Base-by-base conservation (phyloP, 768 basidiomycete species). In the Megacollybia marginata region DNA sequence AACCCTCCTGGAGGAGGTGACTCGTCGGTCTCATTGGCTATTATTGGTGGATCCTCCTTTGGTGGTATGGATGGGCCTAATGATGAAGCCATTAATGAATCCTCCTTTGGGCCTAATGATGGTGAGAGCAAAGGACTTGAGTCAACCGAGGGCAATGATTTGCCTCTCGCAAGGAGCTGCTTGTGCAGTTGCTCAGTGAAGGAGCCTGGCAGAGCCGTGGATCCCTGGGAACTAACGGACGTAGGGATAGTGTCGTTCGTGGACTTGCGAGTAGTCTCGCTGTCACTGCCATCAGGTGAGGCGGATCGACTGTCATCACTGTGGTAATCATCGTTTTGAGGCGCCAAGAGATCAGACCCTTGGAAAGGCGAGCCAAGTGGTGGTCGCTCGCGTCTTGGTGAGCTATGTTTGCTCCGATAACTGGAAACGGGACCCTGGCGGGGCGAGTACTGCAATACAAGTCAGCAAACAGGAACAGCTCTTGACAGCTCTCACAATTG, bases 361-460 rank as follows among this genome's bases (percentile, higher is more conserved):
- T 44, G 12, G 44, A 44, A 44, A n/a, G 44, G 44, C 13, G n/a
- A 44, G 13, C 38, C 38, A 42, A 35, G 20, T 31, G 32, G 16
- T 44, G 16, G 34, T 35, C 8, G 35, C 45, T 18, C 38, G 35
- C 38, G 43, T 35, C 82, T 74, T 36, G 87, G 85, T 3, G 85
- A 87, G 16, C 75, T 80, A 54, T 83, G 74, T 34, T 85, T 71
- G 58, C 84, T 88, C 46, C 85, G 77, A 36, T 83, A 78, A 60
- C 78, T 83, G 6, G 82, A 78, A 31, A 78, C 63, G 34, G 78
- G 71, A n/a, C 72, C 78, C 43, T 78, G 72, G 54, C 80, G 71
- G 13, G 80, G 79, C 42, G 78, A 77, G 59, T 84, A 83, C 85
- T 88, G 54, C 44, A 47, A 49, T n/a, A 42, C 33, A 54, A 33